Evolutionary conservation across 2,329 filamentous ascomycete genomes (phyloP).

Genomic region (Uncinocarpus reesii): DNA sequence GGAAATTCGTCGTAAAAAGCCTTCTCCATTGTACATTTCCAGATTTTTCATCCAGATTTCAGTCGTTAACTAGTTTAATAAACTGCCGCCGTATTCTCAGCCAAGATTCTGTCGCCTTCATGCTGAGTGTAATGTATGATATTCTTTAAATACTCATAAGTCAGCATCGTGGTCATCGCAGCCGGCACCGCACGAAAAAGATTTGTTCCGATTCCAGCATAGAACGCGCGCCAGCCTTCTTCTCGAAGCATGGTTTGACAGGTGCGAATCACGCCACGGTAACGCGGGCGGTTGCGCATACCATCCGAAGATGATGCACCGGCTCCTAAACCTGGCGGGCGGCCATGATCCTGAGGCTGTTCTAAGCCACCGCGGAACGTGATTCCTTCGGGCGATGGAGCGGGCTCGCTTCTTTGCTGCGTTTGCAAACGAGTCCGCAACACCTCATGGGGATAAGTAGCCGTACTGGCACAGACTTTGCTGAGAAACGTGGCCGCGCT

Average conservation of each 20-base stretch:
- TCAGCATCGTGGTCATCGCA: constrained; percentile 94
- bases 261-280: constrained; percentile 70
- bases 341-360: constrained; percentile 36
- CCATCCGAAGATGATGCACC: constrained; percentile 45
- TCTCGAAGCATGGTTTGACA: constrained; percentile 76
- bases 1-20: neutral
- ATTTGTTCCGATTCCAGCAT: constrained; percentile 94
- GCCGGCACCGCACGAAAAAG: constrained; percentile 92
- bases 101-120: constrained; percentile 34
- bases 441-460: constrained; percentile 95
- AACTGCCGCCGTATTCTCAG: neutral
- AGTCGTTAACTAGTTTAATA: neutral
- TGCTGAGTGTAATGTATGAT: constrained; percentile 45
- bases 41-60: neutral
- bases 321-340: constrained; percentile 28
- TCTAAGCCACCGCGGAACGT: constrained; percentile 36
- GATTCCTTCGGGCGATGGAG: constrained; percentile 42
- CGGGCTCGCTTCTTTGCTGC: constrained; percentile 58
- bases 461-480: constrained; percentile 87
- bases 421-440: constrained; percentile 89
- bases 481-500: constrained; percentile 81
- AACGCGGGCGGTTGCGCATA: constrained; percentile 48
- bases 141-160: constrained; percentile 69
- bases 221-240: constrained; percentile 94
- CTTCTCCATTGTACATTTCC: constrained; percentile 6